Percentiles rank a stretch among this genome's conserved stretches.
phyloP scores from a whole-genome alignment of 306 rosid genomes.

The Boehmeria nivea region DNA sequence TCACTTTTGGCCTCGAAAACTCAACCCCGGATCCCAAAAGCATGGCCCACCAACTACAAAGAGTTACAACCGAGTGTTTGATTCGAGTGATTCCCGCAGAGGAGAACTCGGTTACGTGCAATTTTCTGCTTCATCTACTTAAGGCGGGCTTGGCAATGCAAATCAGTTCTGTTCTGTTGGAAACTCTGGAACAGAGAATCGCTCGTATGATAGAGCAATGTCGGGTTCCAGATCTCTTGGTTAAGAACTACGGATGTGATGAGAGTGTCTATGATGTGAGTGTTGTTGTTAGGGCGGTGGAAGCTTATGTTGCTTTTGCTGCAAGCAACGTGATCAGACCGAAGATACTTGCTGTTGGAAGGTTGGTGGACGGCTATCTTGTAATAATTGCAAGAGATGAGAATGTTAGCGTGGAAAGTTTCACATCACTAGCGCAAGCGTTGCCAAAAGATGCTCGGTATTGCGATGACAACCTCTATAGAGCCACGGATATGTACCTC shows the following conservation, averaged over 20 bases:
- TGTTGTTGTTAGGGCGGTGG: constrained; percentile 44
- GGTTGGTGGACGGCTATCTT: constrained; percentile 67
- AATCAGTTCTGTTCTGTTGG: constrained; percentile 36
- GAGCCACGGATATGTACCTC: constrained; percentile 34
- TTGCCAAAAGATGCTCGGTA: constrained; percentile 32
- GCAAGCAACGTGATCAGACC: constrained; percentile 24
- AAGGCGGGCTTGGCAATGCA: constrained; percentile 48
- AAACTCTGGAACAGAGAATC: constrained; percentile 45
- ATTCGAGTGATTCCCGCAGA: constrained; percentile 50
- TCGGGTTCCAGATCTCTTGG: constrained; percentile 48
- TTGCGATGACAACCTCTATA: constrained; percentile 33
- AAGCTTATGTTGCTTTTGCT: constrained; percentile 33
- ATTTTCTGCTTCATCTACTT: constrained; percentile 62
- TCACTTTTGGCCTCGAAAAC: constrained; percentile 24
- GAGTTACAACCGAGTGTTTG: constrained; percentile 60
- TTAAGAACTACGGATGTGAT: constrained; percentile 39
- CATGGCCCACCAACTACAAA: constrained; percentile 26
- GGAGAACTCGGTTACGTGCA: constrained; percentile 60
- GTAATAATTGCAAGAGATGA: constrained; percentile 54
- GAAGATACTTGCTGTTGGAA: constrained; percentile 48
- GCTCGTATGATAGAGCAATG: constrained; percentile 52
- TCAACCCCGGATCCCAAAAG: constrained; percentile 16
- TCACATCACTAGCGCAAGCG: constrained; percentile 45
- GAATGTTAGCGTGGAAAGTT: constrained; percentile 41
- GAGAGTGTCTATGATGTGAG: constrained; percentile 44